These are phyloP conservation scores for Erodium maritimum DNA, from an alignment of 345 rosid genomes.

Conservation along the genomic window DNA sequence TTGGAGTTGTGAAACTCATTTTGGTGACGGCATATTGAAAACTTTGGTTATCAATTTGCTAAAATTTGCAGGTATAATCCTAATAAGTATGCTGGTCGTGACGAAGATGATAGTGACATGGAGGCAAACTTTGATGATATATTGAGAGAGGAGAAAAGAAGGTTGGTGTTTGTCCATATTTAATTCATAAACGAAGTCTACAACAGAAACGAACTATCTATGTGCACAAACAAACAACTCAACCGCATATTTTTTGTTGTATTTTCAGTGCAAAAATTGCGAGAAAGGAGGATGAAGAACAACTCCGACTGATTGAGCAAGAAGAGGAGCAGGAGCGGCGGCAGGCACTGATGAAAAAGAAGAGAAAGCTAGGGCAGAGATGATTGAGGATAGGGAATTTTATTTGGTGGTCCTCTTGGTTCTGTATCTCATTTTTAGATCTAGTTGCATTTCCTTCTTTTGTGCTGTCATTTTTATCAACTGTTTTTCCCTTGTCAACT, in stretches of 20 bases:
- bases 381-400: background rate
- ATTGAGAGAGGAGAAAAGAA: slow-evolving; percentile 48
- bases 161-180: slow-evolving; percentile 25
- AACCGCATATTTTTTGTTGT: too few relatives aligned
- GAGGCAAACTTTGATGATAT: slow-evolving; percentile 67
- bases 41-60: background rate
- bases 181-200: too few relatives aligned
- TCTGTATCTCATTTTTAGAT: too few relatives aligned
- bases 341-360: slow-evolving; percentile 23
- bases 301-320: slow-evolving; percentile 32
- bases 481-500: too few relatives aligned
- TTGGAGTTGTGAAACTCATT: background rate
- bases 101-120: slow-evolving; percentile 44
- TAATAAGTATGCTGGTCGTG: slow-evolving; percentile 13
- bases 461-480: too few relatives aligned
- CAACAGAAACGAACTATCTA: too few relatives aligned
- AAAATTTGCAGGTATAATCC: slow-evolving; percentile 3
- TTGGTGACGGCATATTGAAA: background rate
- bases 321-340: slow-evolving; percentile 42
- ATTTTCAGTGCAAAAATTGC: slow-evolving; percentile 47
- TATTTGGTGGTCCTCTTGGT: too few relatives aligned
- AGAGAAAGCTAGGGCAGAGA: slow-evolving; percentile 24
- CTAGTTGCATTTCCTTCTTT: background rate
- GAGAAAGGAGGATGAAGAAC: slow-evolving; percentile 47
- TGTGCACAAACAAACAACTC: too few relatives aligned